A percentile compares a stretch with the other conserved stretches of the same genome.
Conservation (phyloP, 1,284 basidiomycete genomes). For the Takashimella koratensis region DNA sequence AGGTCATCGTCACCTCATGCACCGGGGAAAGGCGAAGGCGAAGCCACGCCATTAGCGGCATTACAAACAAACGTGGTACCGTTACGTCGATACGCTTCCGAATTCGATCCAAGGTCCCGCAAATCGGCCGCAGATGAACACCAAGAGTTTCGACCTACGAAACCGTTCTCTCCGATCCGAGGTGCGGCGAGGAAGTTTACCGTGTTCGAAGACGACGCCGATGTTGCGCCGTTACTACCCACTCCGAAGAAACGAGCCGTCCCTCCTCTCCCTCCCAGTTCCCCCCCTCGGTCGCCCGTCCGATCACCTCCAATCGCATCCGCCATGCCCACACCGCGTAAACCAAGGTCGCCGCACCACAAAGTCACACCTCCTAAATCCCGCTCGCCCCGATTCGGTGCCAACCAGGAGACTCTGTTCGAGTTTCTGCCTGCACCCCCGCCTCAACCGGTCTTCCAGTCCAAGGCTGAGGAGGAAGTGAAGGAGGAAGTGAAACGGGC, state of each 20-base stretch:
- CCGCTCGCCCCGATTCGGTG: conserved; percentile 5
- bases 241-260: not conserved
- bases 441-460: conserved; percentile 15
- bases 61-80: not conserved
- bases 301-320: too few relatives aligned
- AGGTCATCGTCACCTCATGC: conserved; percentile 11
- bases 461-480: not conserved
- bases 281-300: not conserved
- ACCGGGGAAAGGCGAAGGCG: not conserved
- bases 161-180: not conserved
- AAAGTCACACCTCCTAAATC: conserved; percentile 9
- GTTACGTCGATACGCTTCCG: conserved; percentile 10
- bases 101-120: conserved; percentile 4
- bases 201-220: not conserved
- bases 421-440: conserved; percentile 21
- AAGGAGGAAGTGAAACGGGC: not conserved
- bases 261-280: not conserved
- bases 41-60: not conserved
- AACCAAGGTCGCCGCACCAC: conserved; percentile 14
- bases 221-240: not conserved
- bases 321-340: conserved; percentile 6
- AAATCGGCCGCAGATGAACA: not conserved
- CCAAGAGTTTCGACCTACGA: not conserved
- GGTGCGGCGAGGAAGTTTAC: not conserved
- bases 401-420: conserved; percentile 22